These are phyloP conservation scores for Xylaria grammica DNA, from an alignment of 495 filamentous ascomycete genomes.

Conservation along the genomic window DNA sequence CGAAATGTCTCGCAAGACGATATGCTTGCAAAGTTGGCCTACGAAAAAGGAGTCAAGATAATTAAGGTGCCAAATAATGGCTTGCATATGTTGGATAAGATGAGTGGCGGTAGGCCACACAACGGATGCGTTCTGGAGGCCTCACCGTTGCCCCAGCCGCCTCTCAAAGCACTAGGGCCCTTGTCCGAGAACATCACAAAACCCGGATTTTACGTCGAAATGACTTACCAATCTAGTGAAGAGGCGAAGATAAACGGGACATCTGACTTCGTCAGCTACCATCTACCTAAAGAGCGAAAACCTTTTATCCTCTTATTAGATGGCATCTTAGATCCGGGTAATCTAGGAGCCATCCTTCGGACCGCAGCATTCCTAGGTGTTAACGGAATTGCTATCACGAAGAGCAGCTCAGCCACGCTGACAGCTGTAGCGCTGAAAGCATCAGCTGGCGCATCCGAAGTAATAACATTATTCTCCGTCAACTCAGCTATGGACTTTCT, in stretches of 20 bases:
- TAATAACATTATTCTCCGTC: conserved; percentile 71
- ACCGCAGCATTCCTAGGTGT: conserved; percentile 86
- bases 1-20: conserved; percentile 44
- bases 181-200: conserved; percentile 46
- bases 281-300: conserved; percentile 56
- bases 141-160: conserved; percentile 77
- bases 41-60: conserved; percentile 56
- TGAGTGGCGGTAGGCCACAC: conserved; percentile 82
- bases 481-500: conserved; percentile 71
- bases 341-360: conserved; percentile 86
- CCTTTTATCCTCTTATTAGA: conserved; percentile 85
- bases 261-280: conserved; percentile 44
- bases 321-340: conserved; percentile 85
- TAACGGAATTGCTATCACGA: conserved; percentile 72
- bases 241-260: conserved; percentile 73
- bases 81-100: conserved; percentile 75
- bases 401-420: conserved; percentile 70
- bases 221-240: conserved; percentile 74
- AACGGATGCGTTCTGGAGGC: conserved; percentile 91
- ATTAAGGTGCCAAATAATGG: conserved; percentile 57
- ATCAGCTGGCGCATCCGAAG: conserved; percentile 83
- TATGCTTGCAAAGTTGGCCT: conserved; percentile 63
- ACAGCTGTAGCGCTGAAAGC: conserved; percentile 82
- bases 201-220: conserved; percentile 58
- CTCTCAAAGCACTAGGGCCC: conserved; percentile 63